Evolutionary conservation across 2,329 filamentous ascomycete genomes (phyloP).

Genomic region (Microcyclospora pomicola): DNA sequence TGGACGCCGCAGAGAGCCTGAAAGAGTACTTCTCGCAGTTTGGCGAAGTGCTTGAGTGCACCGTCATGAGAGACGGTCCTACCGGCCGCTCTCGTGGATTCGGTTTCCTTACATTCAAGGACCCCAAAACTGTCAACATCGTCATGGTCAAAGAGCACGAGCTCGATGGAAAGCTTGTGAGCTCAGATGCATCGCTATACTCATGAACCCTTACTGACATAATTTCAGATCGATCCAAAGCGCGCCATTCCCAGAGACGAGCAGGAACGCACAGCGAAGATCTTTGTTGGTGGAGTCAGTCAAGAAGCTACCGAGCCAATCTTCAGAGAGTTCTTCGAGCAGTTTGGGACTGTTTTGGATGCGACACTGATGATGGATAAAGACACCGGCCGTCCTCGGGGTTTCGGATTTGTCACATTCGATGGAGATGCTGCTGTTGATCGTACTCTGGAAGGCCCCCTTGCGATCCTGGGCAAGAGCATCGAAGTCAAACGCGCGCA

Average conservation of each 20-base stretch:
- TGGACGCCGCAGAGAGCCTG: constrained; percentile 58
- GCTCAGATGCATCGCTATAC: constrained; percentile 20
- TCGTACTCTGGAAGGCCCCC: constrained; percentile 65
- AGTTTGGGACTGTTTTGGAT: constrained; percentile 91
- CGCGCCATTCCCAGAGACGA: constrained; percentile 93
- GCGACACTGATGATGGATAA: constrained; percentile 99
- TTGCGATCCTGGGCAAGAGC: constrained; percentile 88
- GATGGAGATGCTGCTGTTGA: constrained; percentile 93
- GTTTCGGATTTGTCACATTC: constrained; percentile 97
- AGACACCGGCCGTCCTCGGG: constrained; percentile 89
- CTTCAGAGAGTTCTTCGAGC: constrained; percentile 91
- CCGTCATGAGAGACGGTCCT: constrained; percentile 95
- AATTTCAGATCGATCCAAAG: constrained; percentile 80
- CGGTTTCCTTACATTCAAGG: constrained; percentile 94
- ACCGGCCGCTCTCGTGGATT: constrained; percentile 91
- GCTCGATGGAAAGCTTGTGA: constrained; percentile 93
- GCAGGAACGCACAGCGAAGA: constrained; percentile 96
- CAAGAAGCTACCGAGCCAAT: constrained; percentile 94
- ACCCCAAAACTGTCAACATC: constrained; percentile 94
- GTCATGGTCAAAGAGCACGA: constrained; percentile 99
- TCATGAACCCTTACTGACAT: constrained; percentile 5
- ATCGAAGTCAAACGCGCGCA: constrained; percentile 99
- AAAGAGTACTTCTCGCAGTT: constrained; percentile 97
- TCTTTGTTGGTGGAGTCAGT: constrained; percentile 94
- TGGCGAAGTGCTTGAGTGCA: constrained; percentile 93